Base-by-base conservation (phyloP, 2,329 filamentous ascomycete genomes). In the Achaetomium macrosporum region DNA sequence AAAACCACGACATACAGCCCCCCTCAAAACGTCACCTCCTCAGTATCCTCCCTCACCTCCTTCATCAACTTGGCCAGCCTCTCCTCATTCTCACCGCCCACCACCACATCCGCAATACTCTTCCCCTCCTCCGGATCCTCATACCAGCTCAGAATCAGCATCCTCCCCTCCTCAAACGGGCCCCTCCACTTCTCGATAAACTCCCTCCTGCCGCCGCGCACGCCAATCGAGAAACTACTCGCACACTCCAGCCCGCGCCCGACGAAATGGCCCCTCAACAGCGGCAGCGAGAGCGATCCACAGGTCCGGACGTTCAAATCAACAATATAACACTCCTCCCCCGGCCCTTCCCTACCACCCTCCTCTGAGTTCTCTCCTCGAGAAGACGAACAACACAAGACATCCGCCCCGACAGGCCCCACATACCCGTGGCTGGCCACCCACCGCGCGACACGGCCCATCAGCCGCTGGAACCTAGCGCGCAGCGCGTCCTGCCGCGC, bases 291-390 rank as follows among this genome's bases (percentile, higher is more conserved):
- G 15, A 66, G 48, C 0, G 63, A 66, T 2, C 65, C 68, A 13
- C 65, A 67, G 5, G 65, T 68, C 12, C 67, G 57, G 15, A 66
- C 61, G 43, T 70, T 70, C 46, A 69, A 59, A 31, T 68, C 67
- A 17, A 68, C 67, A n/a, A 68, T 57, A 16, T 66, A 58, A 31
- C 60, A 61, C n/a, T n/a, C n/a, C n/a, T n/a, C n/a, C n/a, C n/a
- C n/a, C n/a, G n/a, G n/a, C n/a, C n/a, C n/a, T n/a, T n/a, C n/a
- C n/a, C n/a, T n/a, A n/a, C n/a, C n/a, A n/a, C n/a, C n/a, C n/a
- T n/a, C n/a, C n/a, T n/a, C n/a, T n/a, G n/a, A n/a, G n/a, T n/a
- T n/a, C n/a, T n/a, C 2, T 59, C 63, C 56, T 69, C 67, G 2
- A 71, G 59, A 1, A 69, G n/a, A n/a, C n/a, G n/a, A n/a, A n/a